A percentile compares a stretch with the other conserved stretches of the same genome.
These are phyloP conservation scores for Candolleomyces aberdarensis DNA, from an alignment of 768 basidiomycete genomes.

Conservation along the genomic window DNA sequence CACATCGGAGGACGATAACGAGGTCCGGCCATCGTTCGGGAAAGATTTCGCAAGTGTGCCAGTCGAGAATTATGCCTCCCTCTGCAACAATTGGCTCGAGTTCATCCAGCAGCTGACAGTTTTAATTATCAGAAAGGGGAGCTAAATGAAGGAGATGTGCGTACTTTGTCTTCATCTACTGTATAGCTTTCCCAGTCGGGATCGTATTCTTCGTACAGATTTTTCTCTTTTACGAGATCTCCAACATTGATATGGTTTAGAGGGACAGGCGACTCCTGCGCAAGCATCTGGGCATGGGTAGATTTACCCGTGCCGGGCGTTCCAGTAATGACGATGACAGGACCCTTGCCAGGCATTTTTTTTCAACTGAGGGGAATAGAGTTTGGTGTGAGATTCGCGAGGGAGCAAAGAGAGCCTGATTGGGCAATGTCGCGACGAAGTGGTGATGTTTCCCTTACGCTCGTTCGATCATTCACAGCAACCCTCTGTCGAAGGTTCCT, in stretches of 20 bases:
- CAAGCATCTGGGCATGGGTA: slow-evolving; percentile 85
- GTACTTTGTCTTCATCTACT: slow-evolving; percentile 94
- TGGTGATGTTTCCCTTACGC: neutral
- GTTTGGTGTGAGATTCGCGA: neutral
- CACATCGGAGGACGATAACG: slow-evolving; percentile 87
- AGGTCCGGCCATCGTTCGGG: slow-evolving; percentile 97
- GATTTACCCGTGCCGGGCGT: slow-evolving; percentile 97
- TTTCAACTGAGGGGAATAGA: neutral
- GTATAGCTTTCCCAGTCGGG: slow-evolving; percentile 94
- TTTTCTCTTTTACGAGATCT: slow-evolving; percentile 81
- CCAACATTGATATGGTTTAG: slow-evolving; percentile 87
- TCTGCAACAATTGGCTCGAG: slow-evolving; percentile 66
- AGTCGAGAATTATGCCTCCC: slow-evolving; percentile 87
- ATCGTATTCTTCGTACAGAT: slow-evolving; percentile 81
- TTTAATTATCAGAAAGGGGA: slow-evolving; percentile 6
- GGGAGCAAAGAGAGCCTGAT: neutral
- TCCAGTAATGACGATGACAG: slow-evolving; percentile 83
- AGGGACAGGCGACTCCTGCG: slow-evolving; percentile 63
- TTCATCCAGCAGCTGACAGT: slow-evolving; percentile 75
- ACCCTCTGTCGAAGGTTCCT: neutral
- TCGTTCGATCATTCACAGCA: too few species aligned
- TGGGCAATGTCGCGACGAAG: neutral
- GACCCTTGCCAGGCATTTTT: slow-evolving; percentile 31
- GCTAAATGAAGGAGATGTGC: slow-evolving; percentile 16
- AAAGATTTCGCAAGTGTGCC: slow-evolving; percentile 92